phyloP scores from a whole-genome alignment of 2,329 filamentous ascomycete species.

The Neofusicoccum kwambonambiense region DNA sequence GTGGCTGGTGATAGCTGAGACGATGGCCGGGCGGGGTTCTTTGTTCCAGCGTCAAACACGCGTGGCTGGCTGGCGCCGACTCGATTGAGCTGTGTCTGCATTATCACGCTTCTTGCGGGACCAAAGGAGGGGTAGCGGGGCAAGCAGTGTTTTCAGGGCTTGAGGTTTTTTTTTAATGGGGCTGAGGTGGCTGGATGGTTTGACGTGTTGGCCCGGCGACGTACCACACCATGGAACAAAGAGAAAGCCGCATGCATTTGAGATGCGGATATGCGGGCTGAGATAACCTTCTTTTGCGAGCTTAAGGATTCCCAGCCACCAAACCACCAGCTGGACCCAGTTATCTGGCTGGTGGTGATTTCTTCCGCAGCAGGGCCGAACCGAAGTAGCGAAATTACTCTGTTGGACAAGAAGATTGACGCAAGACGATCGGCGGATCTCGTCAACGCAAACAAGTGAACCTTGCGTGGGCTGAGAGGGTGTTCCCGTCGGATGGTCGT shows the following conservation, averaged over 20 bases:
- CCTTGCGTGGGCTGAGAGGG: neutral
- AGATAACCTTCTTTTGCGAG: no score
- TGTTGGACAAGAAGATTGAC: conserved; percentile 1
- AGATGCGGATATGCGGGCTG: no score
- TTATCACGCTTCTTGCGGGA: no score
- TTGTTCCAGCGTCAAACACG: neutral
- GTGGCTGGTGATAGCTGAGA: no score
- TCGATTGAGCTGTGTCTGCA: neutral
- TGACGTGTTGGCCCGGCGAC: neutral
- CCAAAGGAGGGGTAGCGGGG: neutral
- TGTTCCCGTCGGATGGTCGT: neutral
- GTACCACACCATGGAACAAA: neutral
- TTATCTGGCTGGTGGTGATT: no score
- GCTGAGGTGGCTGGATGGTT: neutral
- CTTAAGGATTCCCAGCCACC: no score
- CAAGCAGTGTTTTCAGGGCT: neutral
- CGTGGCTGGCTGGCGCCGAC: neutral
- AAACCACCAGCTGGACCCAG: no score
- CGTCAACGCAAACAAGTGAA: neutral
- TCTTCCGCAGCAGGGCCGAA: conserved; percentile 8
- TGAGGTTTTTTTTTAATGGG: neutral
- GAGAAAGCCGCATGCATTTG: no score
- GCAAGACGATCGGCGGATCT: conserved; percentile 7
- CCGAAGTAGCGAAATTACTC: neutral
- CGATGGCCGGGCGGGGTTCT: no score